Evolutionary conservation across 1,139 yeast species (phyloP).

Genomic region (Pichia cactophila): DNA sequence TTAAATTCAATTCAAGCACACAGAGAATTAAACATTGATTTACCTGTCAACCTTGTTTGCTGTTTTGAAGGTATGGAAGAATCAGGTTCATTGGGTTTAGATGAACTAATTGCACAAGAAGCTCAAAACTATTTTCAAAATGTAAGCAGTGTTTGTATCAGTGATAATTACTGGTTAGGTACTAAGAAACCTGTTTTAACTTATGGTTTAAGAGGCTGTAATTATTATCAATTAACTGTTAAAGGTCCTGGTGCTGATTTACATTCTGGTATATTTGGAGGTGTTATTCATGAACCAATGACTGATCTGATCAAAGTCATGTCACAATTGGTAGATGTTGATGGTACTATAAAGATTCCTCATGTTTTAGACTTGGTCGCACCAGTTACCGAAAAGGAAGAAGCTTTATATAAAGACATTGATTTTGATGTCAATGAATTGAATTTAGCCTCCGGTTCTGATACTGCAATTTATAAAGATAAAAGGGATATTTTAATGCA

Average conservation of each 20-base stretch:
- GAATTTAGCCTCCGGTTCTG: conserved; percentile 81
- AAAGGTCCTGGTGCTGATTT: conserved; percentile 95
- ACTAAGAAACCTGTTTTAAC: conserved; percentile 94
- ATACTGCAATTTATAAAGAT: conserved; percentile 68
- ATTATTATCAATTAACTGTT: conserved; percentile 76
- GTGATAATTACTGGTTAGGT: conserved; percentile 98
- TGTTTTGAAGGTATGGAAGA: conserved; percentile 99
- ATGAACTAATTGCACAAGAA: conserved; percentile 70
- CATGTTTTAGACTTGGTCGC: conserved; percentile 94
- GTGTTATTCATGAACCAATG: conserved; percentile 96
- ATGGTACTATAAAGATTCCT: conserved; percentile 78
- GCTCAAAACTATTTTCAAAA: conserved; percentile 72
- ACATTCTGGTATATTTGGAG: conserved; percentile 97
- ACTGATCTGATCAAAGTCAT: conserved; percentile 78
- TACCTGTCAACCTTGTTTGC: conserved; percentile 87
- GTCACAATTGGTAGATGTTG: conserved; percentile 65
- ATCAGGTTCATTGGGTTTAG: conserved; percentile 90
- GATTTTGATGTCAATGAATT: conserved; percentile 81
- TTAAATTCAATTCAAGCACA: conserved; percentile 89
- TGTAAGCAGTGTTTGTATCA: conserved; percentile 90
- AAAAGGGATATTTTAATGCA: conserved; percentile 88
- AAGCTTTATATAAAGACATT: conserved; percentile 69
- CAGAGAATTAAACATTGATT: conserved; percentile 69
- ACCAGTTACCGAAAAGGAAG: conserved; percentile 77
- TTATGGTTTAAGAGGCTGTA: conserved; percentile 94